Base-by-base conservation (phyloP, 176 grass and related monocot genomes). In the Eleusine coracana region DNA sequence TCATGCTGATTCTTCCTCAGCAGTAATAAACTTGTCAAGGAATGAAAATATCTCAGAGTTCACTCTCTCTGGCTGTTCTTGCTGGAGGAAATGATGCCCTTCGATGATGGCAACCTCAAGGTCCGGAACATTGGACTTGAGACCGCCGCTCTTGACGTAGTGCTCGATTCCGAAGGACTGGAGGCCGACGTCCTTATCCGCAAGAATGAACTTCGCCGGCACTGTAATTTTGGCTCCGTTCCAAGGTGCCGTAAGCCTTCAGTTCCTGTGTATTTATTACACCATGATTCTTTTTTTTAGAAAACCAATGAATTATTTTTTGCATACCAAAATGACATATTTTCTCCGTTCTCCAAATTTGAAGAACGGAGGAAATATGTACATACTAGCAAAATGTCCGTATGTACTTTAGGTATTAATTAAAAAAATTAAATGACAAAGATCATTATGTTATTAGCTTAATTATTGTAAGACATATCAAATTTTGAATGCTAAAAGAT, bases 71-170 rank as follows among this genome's bases (percentile, higher is more conserved):
- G 92, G 84, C 39, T 94, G 55, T 74, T 94, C 92, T 77, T 90
- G 87, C 68, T 90, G 89, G 81, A 94, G 18, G 67, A 77, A 92
- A 83, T 94, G 89, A 76, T 83, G 82, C 1, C 92, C 84, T n/a
- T 94, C 74, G 7, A 94, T 73, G 71, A 82, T 40, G 17, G 61
- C 60, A 49, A 88, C 52, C 64, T 90, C 84, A 66, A 92, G 56
- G 37, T 92, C 54, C 49, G 87, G 87, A 63, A 94, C 78, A 44
- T 18, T 66, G 34, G 50, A 59, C 54, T 89, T 89, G 1, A 94
- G 69, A 31, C 14, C 84, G 0, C 84, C 89, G 4, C 77, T 82
- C 60, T 83, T 87, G 73, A 92, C 46, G 42, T 89, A 85, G 2
- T 54, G 38, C 68, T 73, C 82, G 2, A 39, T 68, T 60, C 87